phyloP scores from a whole-genome alignment of 371 early-diverging fungal genomes.

The Mucor piriformis region DNA sequence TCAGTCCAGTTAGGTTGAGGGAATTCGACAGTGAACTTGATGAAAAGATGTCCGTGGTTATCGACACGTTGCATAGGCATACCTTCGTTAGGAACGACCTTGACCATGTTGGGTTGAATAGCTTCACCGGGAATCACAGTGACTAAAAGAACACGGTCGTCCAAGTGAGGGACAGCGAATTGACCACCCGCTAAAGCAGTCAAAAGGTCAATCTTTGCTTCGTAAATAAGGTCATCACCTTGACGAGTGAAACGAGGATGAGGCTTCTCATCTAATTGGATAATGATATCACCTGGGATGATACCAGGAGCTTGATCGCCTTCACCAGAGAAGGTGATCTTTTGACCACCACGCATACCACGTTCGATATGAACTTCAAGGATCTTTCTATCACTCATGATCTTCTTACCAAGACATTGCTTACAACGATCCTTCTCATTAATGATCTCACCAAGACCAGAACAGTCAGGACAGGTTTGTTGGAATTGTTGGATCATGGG shows the following conservation, averaged over 20 bases:
- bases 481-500: conserved; percentile 98
- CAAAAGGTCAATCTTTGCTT: conserved; percentile 87
- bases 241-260: conserved; percentile 84
- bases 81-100: conserved; percentile 86
- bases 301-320: conserved; percentile 85
- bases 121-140: conserved; percentile 90
- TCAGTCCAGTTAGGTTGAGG: conserved; percentile 83
- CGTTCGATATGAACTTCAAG: conserved; percentile 87
- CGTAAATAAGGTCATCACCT: conserved; percentile 83
- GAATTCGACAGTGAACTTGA: conserved; percentile 91
- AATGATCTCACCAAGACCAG: conserved; percentile 89
- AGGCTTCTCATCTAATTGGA: conserved; percentile 88
- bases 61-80: conserved; percentile 93
- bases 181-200: conserved; percentile 96
- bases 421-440: conserved; percentile 88
- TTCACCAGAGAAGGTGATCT: conserved; percentile 89
- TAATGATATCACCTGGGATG: conserved; percentile 84
- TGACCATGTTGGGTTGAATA: conserved; percentile 76
- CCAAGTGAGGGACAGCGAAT: conserved; percentile 85
- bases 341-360: conserved; percentile 95
- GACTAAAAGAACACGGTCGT: conserved; percentile 86
- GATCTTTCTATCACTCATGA: conserved; percentile 76
- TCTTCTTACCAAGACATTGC: conserved; percentile 87
- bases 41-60: conserved; percentile 86
- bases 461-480: conserved; percentile 74